These are phyloP conservation scores for Nitzschia putrida DNA, from an alignment of 108 stramenopile species.

Conservation along the genomic window DNA sequence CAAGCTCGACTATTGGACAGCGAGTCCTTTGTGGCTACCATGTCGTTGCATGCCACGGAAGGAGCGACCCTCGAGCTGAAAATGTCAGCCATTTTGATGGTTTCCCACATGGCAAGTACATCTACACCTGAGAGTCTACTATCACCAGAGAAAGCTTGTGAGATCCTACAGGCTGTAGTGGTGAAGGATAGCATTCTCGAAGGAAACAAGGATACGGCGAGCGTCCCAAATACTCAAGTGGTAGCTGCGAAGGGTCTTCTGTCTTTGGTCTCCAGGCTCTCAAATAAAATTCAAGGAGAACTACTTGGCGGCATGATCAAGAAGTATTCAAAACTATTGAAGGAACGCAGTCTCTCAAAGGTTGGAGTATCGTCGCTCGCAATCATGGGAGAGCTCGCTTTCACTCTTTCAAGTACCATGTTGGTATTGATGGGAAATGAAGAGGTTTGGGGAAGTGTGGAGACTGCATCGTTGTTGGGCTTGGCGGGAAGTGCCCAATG, in stretches of 20 bases:
- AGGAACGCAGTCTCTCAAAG: constrained; percentile 33
- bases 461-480: constrained; percentile 16
- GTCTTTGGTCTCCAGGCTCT: constrained; percentile 43
- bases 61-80: background rate
- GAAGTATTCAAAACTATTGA: constrained; percentile 41
- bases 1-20: constrained; percentile 19
- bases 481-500: constrained; percentile 47
- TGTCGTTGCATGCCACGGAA: background rate
- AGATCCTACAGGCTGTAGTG: constrained; percentile 19
- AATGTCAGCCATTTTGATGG: constrained; percentile 17
- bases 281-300: constrained; percentile 27
- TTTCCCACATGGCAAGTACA: constrained; percentile 32
- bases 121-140: constrained; percentile 14
- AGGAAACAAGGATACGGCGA: background rate
- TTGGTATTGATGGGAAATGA: constrained; percentile 45
- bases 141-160: constrained; percentile 14
- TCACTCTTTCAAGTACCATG: constrained; percentile 47
- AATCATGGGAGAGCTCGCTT: constrained; percentile 48
- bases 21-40: background rate
- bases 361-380: constrained; percentile 11
- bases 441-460: constrained; percentile 21
- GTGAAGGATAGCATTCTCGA: background rate
- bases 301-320: constrained; percentile 22
- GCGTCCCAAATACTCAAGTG: constrained; percentile 22
- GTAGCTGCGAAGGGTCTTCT: constrained; percentile 51